Conservation (phyloP, 2,329 filamentous ascomycete species). For the Diaporthe longicolla region DNA sequence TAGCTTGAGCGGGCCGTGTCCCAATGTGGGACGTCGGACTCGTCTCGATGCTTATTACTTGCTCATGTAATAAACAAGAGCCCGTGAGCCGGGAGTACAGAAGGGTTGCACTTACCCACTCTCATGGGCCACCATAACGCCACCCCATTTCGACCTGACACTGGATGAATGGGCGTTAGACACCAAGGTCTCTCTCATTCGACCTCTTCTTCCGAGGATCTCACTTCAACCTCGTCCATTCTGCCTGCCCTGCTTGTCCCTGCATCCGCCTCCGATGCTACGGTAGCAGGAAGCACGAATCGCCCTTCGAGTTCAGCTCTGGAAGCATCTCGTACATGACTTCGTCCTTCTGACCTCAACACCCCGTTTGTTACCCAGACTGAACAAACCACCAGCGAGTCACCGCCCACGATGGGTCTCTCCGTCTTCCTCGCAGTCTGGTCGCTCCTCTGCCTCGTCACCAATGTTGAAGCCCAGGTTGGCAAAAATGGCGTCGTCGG, state of each 20-base stretch:
- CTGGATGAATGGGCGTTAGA: neutral
- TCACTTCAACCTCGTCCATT: neutral
- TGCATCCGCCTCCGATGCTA: constrained; percentile 11
- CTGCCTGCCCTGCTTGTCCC: neutral
- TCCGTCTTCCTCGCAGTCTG: neutral
- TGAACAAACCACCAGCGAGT: neutral
- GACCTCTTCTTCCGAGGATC: neutral
- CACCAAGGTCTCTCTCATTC: neutral
- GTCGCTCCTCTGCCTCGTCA: neutral
- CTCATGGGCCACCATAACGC: constrained; percentile 3
- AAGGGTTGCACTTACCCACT: constrained; percentile 28
- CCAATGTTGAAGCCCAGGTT: neutral
- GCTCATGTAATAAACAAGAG: constrained; percentile 27
- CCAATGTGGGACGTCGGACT: constrained; percentile 20
- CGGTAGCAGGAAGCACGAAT: constrained; percentile 1
- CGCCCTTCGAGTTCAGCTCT: neutral
- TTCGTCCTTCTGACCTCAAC: neutral
- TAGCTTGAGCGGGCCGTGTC: constrained; percentile 16
- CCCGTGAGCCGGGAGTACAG: constrained; percentile 24
- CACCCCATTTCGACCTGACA: constrained; percentile 10
- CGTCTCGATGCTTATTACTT: constrained; percentile 27
- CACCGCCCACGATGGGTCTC: constrained; percentile 20
- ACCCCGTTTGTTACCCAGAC: neutral
- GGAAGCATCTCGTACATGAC: constrained; percentile 8
- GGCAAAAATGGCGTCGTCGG: constrained; percentile 20